Percentiles rank a stretch among this genome's conserved stretches.
phyloP scores from a whole-genome alignment of 176 grass and related monocot genomes.

The Oryza australiensis region DNA sequence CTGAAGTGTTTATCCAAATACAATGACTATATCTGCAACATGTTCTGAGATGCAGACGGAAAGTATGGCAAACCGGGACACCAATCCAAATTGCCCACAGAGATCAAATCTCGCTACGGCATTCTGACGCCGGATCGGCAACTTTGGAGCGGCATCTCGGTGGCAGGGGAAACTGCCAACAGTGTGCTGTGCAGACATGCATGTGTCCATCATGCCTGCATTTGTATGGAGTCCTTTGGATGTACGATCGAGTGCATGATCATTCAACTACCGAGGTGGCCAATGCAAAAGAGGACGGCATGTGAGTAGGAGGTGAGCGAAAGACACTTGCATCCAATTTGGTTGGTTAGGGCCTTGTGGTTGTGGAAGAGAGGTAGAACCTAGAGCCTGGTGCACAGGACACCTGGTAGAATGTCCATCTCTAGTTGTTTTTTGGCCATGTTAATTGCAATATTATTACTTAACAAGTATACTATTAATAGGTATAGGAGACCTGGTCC shows the following conservation, averaged over 20 bases:
- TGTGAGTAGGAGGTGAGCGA: background rate
- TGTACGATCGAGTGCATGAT: background rate
- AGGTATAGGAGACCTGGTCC: background rate
- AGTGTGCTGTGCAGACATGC: background rate
- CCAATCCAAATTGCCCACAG: constrained; percentile 12
- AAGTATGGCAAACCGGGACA: background rate
- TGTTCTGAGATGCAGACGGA: background rate
- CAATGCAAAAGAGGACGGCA: background rate
- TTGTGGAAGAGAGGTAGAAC: background rate
- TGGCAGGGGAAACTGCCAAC: constrained; percentile 2
- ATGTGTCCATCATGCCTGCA: background rate
- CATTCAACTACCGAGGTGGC: background rate
- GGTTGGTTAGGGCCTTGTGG: background rate
- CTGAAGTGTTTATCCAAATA: constrained; percentile 10
- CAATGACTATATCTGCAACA: background rate
- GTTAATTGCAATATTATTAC: background rate
- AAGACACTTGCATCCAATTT: background rate
- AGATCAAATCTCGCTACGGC: background rate
- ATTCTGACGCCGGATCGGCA: background rate
- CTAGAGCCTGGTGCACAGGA: background rate
- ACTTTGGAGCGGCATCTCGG: constrained; percentile 8
- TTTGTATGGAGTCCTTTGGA: background rate
- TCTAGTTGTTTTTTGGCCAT: background rate
- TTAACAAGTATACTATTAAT: background rate
- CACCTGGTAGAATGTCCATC: background rate